Base-by-base conservation (phyloP, 1,139 yeast genomes). In the Meyerozyma smithsonii region DNA sequence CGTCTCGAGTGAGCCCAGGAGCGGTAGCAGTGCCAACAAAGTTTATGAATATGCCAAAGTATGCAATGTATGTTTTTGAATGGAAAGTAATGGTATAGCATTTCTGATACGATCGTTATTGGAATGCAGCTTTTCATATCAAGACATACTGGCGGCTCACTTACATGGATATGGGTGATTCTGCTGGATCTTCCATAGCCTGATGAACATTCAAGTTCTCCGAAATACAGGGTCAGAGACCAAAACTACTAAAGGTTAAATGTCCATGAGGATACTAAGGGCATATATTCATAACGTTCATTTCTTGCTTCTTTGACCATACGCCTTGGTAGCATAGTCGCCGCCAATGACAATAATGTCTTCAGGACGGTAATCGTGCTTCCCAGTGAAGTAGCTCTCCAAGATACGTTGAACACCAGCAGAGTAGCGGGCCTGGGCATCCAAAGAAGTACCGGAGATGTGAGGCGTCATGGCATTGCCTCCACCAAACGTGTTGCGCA, bases 391-490 rank as follows among this genome's bases (percentile, higher is more conserved):
- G 66, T 78, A 84, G 32, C 79, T 72, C 42, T 72, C 67, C 63
- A 85, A 74, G 51, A 85, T 83, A 47, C 64, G 64, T 66, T 80
- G 74, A 38, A 81, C 81, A 42, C 95, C 95, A 16, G 61, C 62
- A 20, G 92, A 79, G 53, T 85, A 85, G 54, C 94, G 73, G 33
- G 69, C 68, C 66, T 85, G 94, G 36, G 95, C 92, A 60, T 84
- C 94, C 50, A 85, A 66, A 37, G 87, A 79, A 26, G 92, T 81
- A 46, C 95, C 95, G 41, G 87, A 79, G 47, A 81, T 77, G 57
- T 85, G 95, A 23, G 92, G 90, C 39, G 88, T 82, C 92, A 85
- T 83, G 44, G 92, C 92, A 55, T 85, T 85, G 50, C 92, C 92
- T 32, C 77, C 84, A 42, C 86, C 86, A 50, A 69, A 75, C 49